Evolutionary conservation across 2,329 filamentous ascomycete genomes (phyloP), one percentile per base, ranked within the genome.

Genomic region (Monilinia aucupariae): DNA sequence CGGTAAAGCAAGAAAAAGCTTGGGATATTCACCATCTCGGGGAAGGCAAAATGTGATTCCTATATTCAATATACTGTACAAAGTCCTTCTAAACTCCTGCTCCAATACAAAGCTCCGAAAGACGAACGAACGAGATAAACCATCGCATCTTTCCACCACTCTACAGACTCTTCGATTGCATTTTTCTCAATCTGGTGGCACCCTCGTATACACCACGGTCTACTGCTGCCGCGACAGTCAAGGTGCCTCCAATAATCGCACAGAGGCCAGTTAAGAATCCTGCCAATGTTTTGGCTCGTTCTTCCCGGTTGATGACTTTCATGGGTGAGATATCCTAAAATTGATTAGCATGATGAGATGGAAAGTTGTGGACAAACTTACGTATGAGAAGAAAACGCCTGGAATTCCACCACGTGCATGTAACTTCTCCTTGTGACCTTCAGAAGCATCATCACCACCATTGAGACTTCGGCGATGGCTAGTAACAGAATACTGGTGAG

Each of bases 281-380:
- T 0, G 91, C 86, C 75, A 99, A 96, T 5, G 89, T 89, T 81
- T 97, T 97, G 65, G 87, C 81, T 53, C 91, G 85, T 69, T 90
- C 88, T 79, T 99, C 96, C 62, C 92, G 89, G 80, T 99, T 99
- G 78, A 99, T 89, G 65, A 99, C 93, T 79, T 97, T 99, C 94
- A 99, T 99, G 6, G 94, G 94, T 2, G 93, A 97, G 75, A 99
- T 99, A 72, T 99, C 94, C 89, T 92, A 39, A 5, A 41, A 5
- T 30, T 41, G 1, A 22, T 48, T 25, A 37, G 39, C 49, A 37
- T 22, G 2, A 12, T 10, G 50, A 22, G 4, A 47, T 30, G 20
- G 32, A 8, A 32, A 48, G 32, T 39, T 27, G 15, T 13, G 13
- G 9, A 43, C 32, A 6, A 6, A 84, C 89, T 84, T 81, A 92